Percentiles rank a stretch among this genome's conserved stretches.
phyloP scores from a whole-genome alignment of 2,329 filamentous ascomycete genomes.

The Fusarium euwallaceae region DNA sequence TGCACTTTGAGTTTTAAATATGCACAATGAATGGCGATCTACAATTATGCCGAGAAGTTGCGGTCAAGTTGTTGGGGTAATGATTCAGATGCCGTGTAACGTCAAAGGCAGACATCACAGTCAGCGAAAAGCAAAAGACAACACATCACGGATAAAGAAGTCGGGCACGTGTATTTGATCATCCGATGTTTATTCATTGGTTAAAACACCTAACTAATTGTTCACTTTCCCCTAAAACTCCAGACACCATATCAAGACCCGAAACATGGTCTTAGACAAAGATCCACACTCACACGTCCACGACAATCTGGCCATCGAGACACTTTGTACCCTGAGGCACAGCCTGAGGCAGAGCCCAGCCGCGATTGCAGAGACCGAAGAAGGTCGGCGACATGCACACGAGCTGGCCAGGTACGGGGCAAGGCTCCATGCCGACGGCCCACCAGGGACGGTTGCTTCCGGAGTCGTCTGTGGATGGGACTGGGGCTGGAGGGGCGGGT shows the following conservation, averaged over 20 bases:
- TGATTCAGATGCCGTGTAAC: neutral
- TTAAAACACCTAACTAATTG: neutral
- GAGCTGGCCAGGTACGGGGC: constrained; percentile 24
- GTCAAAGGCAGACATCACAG: neutral
- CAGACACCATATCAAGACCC: neutral
- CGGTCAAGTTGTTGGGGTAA: neutral
- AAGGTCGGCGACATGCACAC: constrained; percentile 30
- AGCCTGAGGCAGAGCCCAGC: constrained; percentile 37
- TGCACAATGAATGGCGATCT: neutral
- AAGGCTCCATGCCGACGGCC: constrained; percentile 30
- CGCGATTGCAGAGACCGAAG: constrained; percentile 45
- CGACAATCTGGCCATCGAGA: constrained; percentile 27
- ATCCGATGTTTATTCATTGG: neutral
- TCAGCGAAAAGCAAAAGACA: neutral
- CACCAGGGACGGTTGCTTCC: constrained; percentile 22
- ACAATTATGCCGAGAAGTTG: neutral
- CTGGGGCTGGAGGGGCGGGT: neutral
- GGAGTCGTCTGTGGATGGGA: neutral
- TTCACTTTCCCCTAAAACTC: neutral
- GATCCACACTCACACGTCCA: neutral
- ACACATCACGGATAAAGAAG: neutral
- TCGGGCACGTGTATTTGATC: neutral
- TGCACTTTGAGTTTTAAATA: neutral
- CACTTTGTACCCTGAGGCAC: constrained; percentile 41
- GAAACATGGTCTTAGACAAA: neutral